phyloP scores from a whole-genome alignment of 441 rosid genomes.

The Adansonia madagascariensis region DNA sequence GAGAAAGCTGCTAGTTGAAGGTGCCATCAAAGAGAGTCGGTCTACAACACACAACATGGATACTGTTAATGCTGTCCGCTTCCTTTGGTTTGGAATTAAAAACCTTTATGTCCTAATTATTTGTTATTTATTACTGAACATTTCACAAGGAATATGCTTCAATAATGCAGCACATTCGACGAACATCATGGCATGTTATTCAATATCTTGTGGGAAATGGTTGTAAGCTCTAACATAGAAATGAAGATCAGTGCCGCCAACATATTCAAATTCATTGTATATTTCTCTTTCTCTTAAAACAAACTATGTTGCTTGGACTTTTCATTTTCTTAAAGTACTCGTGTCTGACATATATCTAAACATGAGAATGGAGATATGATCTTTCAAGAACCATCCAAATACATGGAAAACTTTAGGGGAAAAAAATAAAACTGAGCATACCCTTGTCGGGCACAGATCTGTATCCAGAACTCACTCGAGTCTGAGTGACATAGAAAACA shows the following conservation, averaged over 20 bases:
- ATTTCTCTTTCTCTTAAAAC: slow-evolving; percentile 38
- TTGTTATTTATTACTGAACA: slow-evolving; percentile 25
- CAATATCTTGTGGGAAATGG: slow-evolving; percentile 95
- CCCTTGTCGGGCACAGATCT: too few species aligned
- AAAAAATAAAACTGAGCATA: too few species aligned
- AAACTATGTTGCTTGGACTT: background rate
- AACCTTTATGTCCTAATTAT: slow-evolving; percentile 14
- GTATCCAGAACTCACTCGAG: too few species aligned
- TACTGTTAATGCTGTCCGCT: slow-evolving; percentile 79
- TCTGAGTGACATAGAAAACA: background rate
- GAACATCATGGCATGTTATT: slow-evolving; percentile 86
- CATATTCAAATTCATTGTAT: slow-evolving; percentile 81
- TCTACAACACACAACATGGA: slow-evolving; percentile 55
- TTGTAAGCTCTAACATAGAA: slow-evolving; percentile 73
- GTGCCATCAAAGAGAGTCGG: slow-evolving; percentile 57
- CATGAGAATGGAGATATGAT: too few species aligned
- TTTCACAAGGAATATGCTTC: slow-evolving; percentile 34
- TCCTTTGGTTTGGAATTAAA: slow-evolving; percentile 75
- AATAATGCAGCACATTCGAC: slow-evolving; percentile 73
- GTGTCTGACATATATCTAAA: too few species aligned
- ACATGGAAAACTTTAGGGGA: too few species aligned
- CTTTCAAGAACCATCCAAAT: too few species aligned
- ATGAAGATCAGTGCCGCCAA: slow-evolving; percentile 82
- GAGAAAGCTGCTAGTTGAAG: slow-evolving; percentile 74
- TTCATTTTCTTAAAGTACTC: too few species aligned